phyloP scores from a whole-genome alignment of 176 grass and related monocot species.

The Olyra latifolia region DNA sequence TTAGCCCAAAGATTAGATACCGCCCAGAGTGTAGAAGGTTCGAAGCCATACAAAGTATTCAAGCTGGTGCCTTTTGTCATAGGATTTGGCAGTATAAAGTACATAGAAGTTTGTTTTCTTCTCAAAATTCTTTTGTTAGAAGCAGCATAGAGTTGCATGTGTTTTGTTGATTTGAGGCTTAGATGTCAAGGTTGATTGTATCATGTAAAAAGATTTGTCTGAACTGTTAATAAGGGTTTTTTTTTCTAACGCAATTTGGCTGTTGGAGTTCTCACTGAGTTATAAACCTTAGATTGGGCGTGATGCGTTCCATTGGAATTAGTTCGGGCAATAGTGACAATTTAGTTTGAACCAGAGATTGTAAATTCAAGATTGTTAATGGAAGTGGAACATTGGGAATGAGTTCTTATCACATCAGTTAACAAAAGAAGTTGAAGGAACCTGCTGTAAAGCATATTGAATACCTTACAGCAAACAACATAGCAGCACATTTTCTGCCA shows the following conservation, averaged over 20 bases:
- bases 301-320: background rate
- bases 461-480: background rate
- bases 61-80: background rate
- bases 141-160: background rate
- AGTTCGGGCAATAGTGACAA: background rate
- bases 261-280: background rate
- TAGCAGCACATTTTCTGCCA: background rate
- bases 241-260: background rate
- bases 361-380: background rate
- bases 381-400: background rate
- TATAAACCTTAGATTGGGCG: conserved; percentile 4
- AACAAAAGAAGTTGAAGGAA: background rate
- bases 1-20: background rate
- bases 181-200: background rate
- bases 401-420: background rate
- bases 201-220: background rate
- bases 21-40: background rate
- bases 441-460: background rate
- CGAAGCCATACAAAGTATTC: too few relatives aligned
- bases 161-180: background rate
- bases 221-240: conserved; percentile 10
- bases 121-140: background rate
- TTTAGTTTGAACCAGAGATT: background rate
- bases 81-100: background rate
- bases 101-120: background rate